Conservation (phyloP, 768 basidiomycete species). For the Pleurotus pulmonarius region DNA sequence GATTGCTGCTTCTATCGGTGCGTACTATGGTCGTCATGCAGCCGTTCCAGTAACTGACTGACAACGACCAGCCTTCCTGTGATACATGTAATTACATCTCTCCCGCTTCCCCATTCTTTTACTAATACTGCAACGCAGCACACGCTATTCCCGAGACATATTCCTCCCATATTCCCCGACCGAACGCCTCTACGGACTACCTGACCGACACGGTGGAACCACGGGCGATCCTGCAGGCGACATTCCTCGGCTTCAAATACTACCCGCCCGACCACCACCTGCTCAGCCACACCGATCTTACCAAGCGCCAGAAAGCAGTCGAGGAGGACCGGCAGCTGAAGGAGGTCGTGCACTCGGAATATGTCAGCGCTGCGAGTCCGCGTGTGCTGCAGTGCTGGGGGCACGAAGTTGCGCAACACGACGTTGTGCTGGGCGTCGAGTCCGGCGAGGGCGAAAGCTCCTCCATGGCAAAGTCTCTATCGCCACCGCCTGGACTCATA, state of each 20-base stretch:
- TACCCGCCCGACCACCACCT: constrained; percentile 7
- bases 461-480: neutral
- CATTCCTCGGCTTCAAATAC: constrained; percentile 44
- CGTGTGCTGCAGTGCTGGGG: constrained; percentile 35
- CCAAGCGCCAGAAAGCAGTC: constrained; percentile 16
- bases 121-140: constrained; percentile 26
- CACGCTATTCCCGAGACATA: constrained; percentile 45
- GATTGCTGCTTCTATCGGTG: constrained; percentile 43
- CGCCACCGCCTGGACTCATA: neutral
- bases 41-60: neutral
- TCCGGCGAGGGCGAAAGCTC: constrained; percentile 15
- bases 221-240: constrained; percentile 46
- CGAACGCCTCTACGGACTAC: constrained; percentile 45
- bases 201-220: constrained; percentile 52
- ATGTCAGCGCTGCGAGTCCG: constrained; percentile 37
- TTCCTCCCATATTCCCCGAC: constrained; percentile 46
- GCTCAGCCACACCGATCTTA: neutral
- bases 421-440: neutral
- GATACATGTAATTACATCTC: constrained; percentile 23
- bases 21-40: constrained; percentile 2
- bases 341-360: constrained; percentile 36
- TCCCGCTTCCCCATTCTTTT: neutral
- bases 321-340: constrained; percentile 25
- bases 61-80: constrained; percentile 21
- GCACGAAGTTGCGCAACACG: constrained; percentile 24